Base-by-base conservation (phyloP, 1,139 yeast species). In the Hemisphaericaspora xylofermentans region DNA sequence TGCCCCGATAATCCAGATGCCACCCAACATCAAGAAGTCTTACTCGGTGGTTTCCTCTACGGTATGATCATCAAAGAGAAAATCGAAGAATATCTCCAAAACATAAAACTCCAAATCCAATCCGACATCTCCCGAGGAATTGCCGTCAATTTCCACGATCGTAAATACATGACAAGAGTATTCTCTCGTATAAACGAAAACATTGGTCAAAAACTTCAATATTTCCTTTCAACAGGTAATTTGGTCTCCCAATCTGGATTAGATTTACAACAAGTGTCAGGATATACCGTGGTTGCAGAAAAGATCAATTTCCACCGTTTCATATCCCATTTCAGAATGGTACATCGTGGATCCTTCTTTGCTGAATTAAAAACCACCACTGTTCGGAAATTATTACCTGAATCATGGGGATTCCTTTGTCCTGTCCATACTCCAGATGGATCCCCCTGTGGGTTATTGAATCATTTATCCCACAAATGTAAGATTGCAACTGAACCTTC, bases 371-470 rank as follows among this genome's bases (percentile, higher is more conserved):
- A 94, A 63, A 93, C 98, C 30, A 94, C 98, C 21, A 86, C 98
- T 1, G 99, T 93, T 40, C 83, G 99, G 73, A 93, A 93, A 64
- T 74, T 93, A 57, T 76, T 93, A 45, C 99, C 99, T 0, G 99
- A 93, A 66, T 87, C 96, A 1, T 93, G 99, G 99, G 98, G 98
- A 5, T 94, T 93, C 76, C 69, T 94, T 54, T 94, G 99, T 71
- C 98, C 99, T 16, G 98, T 94, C 14, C 98, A 93, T 67, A 93
- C 99, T 13, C 99, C 99, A 2, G 99, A 93, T 85, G 99, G 99
- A 57, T 87, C 98, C 39, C 99, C 99, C 17, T 93, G 99, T 84
- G 99, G 99, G 69, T 74, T 93, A 62, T 75, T 93, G 56, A 94
- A 94, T 67, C 99, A 93, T 73, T 84, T 93, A 71, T 84, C 98